Evolutionary conservation across 139 green algal species (phyloP).

Genomic region (Choricystis sp.): DNA sequence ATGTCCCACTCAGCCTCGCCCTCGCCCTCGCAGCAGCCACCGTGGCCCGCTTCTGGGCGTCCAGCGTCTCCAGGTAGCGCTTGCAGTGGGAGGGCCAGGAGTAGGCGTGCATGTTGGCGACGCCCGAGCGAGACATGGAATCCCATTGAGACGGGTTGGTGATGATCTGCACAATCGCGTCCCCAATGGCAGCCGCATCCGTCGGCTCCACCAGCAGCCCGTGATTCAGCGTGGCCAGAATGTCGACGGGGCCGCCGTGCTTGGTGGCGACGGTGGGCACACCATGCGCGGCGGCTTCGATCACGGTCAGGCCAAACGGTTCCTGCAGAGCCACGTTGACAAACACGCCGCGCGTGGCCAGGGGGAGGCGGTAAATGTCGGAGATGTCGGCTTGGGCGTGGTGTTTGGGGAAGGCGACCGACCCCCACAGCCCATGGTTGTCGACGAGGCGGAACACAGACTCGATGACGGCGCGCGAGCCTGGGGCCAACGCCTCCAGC

Average conservation of each 20-base stretch:
- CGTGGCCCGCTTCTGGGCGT: slow-evolving; percentile 16
- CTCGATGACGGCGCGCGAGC: slow-evolving; percentile 55
- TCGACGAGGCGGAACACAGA: slow-evolving; percentile 84
- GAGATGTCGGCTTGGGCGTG: slow-evolving; percentile 71
- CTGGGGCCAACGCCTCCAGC: slow-evolving; percentile 66
- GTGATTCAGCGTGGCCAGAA: slow-evolving; percentile 49
- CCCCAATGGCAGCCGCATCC: slow-evolving; percentile 41
- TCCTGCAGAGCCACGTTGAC: slow-evolving; percentile 74
- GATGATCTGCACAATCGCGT: slow-evolving; percentile 65
- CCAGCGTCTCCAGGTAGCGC: slow-evolving; percentile 46
- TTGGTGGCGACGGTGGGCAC: slow-evolving; percentile 87
- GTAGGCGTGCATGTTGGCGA: slow-evolving; percentile 77
- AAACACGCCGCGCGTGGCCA: slow-evolving; percentile 69
- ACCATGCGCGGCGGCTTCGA: slow-evolving; percentile 82
- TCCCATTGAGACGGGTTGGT: slow-evolving; percentile 51
- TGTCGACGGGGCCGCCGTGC: slow-evolving; percentile 46
- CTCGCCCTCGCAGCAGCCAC: not conserved
- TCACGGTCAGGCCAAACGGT: slow-evolving; percentile 89
- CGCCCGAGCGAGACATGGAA: slow-evolving; percentile 32
- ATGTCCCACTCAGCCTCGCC: not conserved
- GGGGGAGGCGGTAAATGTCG: slow-evolving; percentile 82
- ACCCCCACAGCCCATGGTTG: slow-evolving; percentile 66
- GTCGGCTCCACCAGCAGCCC: slow-evolving; percentile 78
- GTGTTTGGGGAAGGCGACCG: slow-evolving; percentile 86
- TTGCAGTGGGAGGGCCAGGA: slow-evolving; percentile 74